Base-by-base conservation (phyloP, 345 rosid species). In the Syzygium oleosum region DNA sequence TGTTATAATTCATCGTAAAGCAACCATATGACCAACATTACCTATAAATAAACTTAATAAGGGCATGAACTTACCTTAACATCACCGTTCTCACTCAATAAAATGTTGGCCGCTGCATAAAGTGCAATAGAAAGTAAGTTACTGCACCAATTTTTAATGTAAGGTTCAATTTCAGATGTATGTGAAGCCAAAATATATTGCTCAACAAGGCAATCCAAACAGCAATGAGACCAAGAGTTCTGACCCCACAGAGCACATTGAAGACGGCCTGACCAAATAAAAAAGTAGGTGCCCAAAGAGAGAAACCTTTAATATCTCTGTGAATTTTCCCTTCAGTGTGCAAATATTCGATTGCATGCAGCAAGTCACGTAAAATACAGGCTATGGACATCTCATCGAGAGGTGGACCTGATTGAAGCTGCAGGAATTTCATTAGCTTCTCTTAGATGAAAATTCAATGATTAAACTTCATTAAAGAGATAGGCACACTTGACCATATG, bases 251-350 rank as follows among this genome's bases (percentile, higher is more conserved):
- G 5, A 87, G 58, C 38, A 80, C 6, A 34, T 15, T 12, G 80
- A 63, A 68, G 83, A 84, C 46, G 29, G 85, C 41, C 54, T 38
- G 80, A 73, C 1, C 8, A 73, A 73, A 38, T 31, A 43, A 79
- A 58, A 43, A 86, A 43, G 53, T 63, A 78, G 43, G 77, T 52
- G 41, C 53, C 85, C 86, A 84, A 43, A 49, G 87, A 61, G 23
- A 68, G 49, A 79, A 87, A 98, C 99, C 99, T 98, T 98, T 98
- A 87, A 98, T 96, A 92, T 98, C 99, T 90, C 99, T 93, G 94
- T 98, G 99, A 90, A 98, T 98, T 90, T 97, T 98, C 85, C 99
- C 98, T 90, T 98, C 99, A 59, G 88, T 91, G 89, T 98, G 99
- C 88, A 98, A 94, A 91, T 98, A 98, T 89, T 98, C 99, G 90